Evolutionary conservation across 805 yeast genomes (phyloP).

Genomic region (Saccharomycopsis malanga): DNA sequence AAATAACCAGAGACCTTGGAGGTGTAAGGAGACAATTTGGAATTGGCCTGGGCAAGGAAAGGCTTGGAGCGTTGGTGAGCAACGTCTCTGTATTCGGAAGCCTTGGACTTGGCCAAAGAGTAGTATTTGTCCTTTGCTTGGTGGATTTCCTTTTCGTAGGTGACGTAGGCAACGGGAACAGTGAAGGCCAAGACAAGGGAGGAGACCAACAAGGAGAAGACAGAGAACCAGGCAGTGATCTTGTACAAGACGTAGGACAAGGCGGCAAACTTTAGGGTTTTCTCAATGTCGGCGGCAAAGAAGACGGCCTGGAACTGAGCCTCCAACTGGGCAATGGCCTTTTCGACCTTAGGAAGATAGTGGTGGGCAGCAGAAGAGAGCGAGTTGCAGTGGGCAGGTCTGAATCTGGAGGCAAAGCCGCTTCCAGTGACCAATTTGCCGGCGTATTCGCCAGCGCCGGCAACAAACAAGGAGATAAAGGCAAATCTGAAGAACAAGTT

Average conservation of each 20-base stretch:
- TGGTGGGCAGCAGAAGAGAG: constrained; percentile 34
- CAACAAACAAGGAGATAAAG: constrained; percentile 49
- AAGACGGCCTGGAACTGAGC: constrained; percentile 45
- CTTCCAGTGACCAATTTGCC: constrained; percentile 67
- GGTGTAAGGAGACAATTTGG: constrained; percentile 63
- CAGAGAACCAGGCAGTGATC: constrained; percentile 67
- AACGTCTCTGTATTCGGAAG: constrained; percentile 30
- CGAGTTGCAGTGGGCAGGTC: constrained; percentile 45
- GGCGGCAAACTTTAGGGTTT: constrained; percentile 68
- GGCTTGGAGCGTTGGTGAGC: constrained; percentile 54
- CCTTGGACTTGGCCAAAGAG: constrained; percentile 38
- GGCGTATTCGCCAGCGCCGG: constrained; percentile 71
- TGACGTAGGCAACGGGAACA: constrained; percentile 65
- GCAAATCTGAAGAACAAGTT: constrained; percentile 54
- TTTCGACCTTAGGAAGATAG: constrained; percentile 38
- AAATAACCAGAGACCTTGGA: constrained; percentile 37
- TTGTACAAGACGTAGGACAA: constrained; percentile 57
- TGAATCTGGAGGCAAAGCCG: constrained; percentile 74
- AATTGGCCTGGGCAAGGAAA: constrained; percentile 46
- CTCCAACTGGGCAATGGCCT: constrained; percentile 44
- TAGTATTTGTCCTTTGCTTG: constrained; percentile 40
- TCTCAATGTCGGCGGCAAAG: constrained; percentile 63
- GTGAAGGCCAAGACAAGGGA: constrained; percentile 61
- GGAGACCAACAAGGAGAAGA: constrained; percentile 57
- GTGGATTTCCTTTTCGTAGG: constrained; percentile 73